A percentile compares a stretch with the other conserved stretches of the same genome.
Evolutionary conservation across 2,329 filamentous ascomycete genomes (phyloP).

Genomic region (Exserohilum turcica): DNA sequence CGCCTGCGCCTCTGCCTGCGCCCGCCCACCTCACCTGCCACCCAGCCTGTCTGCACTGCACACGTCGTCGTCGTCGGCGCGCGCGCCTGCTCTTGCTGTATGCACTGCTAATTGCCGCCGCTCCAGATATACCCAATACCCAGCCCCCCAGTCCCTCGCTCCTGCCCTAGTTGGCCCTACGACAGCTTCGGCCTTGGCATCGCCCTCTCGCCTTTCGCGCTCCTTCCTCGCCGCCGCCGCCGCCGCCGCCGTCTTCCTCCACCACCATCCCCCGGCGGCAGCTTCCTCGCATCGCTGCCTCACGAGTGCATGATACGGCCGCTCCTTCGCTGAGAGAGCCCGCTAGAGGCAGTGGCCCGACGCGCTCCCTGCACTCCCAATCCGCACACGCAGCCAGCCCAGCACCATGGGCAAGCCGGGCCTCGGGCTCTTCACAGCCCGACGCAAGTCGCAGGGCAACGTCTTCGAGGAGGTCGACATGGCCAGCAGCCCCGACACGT

Average conservation of each 20-base stretch:
- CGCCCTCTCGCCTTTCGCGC: neutral
- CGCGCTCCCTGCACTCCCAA: slow-evolving; percentile 12
- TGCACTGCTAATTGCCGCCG: neutral
- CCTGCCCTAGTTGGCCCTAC: slow-evolving; percentile 6
- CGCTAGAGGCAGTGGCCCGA: slow-evolving; percentile 21
- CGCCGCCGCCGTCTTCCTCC: too few species aligned
- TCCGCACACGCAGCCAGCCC: neutral
- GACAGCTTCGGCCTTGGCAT: neutral
- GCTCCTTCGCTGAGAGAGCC: slow-evolving; percentile 20
- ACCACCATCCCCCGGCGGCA: slow-evolving; percentile 5
- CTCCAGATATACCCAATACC: slow-evolving; percentile 11
- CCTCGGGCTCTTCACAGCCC: slow-evolving; percentile 40
- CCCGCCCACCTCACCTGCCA: slow-evolving; percentile 7
- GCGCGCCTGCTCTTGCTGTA: neutral
- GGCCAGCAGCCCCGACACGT: slow-evolving; percentile 29
- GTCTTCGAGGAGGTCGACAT: slow-evolving; percentile 36
- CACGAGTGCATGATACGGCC: slow-evolving; percentile 26
- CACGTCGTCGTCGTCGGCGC: too few species aligned
- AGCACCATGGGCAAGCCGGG: slow-evolving; percentile 40
- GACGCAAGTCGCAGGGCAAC: slow-evolving; percentile 47
- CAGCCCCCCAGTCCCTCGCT: slow-evolving; percentile 9
- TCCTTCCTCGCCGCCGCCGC: slow-evolving; percentile 3
- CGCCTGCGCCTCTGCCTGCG: neutral
- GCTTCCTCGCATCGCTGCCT: slow-evolving; percentile 5
- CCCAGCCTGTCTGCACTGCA: too few species aligned